Percentiles rank a stretch among this genome's conserved stretches.
Conservation (phyloP, 805 yeast species). For the Candida sonorensis region DNA sequence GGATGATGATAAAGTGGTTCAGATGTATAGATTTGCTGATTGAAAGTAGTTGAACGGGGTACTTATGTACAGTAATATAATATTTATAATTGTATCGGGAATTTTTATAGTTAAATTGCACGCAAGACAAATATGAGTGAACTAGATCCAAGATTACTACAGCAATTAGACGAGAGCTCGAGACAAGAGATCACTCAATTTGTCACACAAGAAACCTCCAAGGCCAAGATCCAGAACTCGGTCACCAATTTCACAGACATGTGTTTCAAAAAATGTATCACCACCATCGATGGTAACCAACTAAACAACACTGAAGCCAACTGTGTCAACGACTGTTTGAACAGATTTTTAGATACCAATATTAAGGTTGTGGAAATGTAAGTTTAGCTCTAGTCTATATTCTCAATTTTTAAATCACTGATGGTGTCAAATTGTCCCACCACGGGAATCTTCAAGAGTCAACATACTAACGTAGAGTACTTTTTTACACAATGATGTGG, state of each 20-base stretch:
- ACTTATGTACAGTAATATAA: too few relatives aligned
- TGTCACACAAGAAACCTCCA: slow-evolving; percentile 77
- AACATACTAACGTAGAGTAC: too few relatives aligned
- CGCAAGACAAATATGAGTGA: slow-evolving; percentile 14
- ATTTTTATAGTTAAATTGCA: too few relatives aligned
- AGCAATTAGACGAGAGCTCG: slow-evolving; percentile 19
- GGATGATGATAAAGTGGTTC: too few relatives aligned
- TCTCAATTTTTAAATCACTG: too few relatives aligned
- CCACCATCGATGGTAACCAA: slow-evolving; percentile 36
- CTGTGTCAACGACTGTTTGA: slow-evolving; percentile 76
- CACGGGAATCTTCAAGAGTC: too few relatives aligned
- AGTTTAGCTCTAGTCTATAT: slow-evolving; percentile 7
- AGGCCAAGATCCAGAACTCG: slow-evolving; percentile 79
- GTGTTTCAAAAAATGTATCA: slow-evolving; percentile 84
- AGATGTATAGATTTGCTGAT: too few relatives aligned
- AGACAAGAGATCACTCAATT: slow-evolving; percentile 69
- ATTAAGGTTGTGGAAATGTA: slow-evolving; percentile 66
- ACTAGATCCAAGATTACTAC: slow-evolving; percentile 14
- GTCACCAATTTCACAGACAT: slow-evolving; percentile 84
- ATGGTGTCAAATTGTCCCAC: too few relatives aligned
- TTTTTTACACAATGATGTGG: too few relatives aligned
- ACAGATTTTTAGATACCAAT: slow-evolving; percentile 82
- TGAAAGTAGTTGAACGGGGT: too few relatives aligned
- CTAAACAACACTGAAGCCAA: slow-evolving; percentile 55
- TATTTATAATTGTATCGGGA: too few relatives aligned